Conservation (phyloP, 1,284 basidiomycete genomes). For the Ceratobasidium sp. region DNA sequence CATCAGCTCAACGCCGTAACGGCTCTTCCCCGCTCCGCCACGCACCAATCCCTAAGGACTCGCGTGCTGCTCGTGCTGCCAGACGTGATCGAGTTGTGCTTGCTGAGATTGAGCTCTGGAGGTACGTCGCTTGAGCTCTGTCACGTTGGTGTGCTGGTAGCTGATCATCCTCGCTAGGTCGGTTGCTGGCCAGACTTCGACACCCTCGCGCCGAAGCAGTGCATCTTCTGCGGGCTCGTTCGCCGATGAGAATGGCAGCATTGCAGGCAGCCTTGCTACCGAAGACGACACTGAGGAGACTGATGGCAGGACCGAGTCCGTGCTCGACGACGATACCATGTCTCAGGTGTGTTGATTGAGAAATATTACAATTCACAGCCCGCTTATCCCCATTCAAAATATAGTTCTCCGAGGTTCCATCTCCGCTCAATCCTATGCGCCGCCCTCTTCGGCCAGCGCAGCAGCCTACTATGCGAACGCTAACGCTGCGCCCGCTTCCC, state of each 20-base stretch:
- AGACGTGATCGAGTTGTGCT: slow-evolving; percentile 28
- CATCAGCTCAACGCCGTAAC: slow-evolving; percentile 13
- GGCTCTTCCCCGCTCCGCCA: slow-evolving; percentile 16
- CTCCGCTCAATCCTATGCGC: neutral
- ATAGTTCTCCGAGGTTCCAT: neutral
- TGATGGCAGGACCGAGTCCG: neutral
- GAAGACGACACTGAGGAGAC: slow-evolving; percentile 16
- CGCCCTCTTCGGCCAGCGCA: slow-evolving; percentile 29
- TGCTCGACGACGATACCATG: slow-evolving; percentile 2
- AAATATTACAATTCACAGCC: slow-evolving; percentile 3
- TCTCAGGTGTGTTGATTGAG: slow-evolving; percentile 6
- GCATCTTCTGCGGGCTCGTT: slow-evolving; percentile 31
- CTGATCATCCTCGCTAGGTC: slow-evolving; percentile 4
- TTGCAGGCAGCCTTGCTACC: slow-evolving; percentile 15
- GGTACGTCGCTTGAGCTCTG: slow-evolving; percentile 4
- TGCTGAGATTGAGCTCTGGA: slow-evolving; percentile 40
- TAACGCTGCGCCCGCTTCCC: slow-evolving; percentile 11
- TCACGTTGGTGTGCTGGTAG: neutral
- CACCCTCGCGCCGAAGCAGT: slow-evolving; percentile 33
- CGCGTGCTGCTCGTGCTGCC: slow-evolving; percentile 35
- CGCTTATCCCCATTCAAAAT: slow-evolving; percentile 15
- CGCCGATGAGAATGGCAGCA: slow-evolving; percentile 37
- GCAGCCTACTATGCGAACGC: slow-evolving; percentile 20
- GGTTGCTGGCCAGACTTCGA: slow-evolving; percentile 30
- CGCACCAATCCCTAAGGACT: slow-evolving; percentile 29